Percentiles rank a stretch among this genome's conserved stretches.
Evolutionary conservation across 2,329 filamentous ascomycete species (phyloP).

Genomic region (Venturiaceae sp.): DNA sequence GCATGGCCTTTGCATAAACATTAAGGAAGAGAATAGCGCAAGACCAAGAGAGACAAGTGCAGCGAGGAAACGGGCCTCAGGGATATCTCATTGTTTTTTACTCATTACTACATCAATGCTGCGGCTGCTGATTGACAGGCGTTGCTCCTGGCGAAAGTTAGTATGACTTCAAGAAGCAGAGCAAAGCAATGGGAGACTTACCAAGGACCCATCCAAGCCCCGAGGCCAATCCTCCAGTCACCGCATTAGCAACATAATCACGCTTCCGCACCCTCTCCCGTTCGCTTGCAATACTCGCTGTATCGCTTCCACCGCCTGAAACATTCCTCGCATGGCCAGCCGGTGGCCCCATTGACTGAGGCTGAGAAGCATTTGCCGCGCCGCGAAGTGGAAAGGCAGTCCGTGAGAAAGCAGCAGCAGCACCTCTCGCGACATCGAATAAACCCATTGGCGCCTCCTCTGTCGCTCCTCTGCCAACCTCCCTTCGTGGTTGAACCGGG

Average conservation of each 20-base stretch:
- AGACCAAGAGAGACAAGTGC: too few species aligned
- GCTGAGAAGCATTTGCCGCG: constrained; percentile 12
- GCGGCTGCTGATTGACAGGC: neutral
- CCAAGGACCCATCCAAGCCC: constrained; percentile 58
- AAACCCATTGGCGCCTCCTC: constrained; percentile 43
- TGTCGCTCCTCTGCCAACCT: constrained; percentile 29
- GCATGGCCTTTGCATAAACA: too few species aligned
- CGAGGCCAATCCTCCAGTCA: constrained; percentile 51
- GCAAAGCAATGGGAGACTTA: constrained; percentile 15
- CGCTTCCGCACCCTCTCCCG: constrained; percentile 52
- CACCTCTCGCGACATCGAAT: constrained; percentile 41
- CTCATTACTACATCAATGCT: neutral
- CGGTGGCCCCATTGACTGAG: neutral
- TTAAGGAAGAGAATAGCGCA: too few species aligned
- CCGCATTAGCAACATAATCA: constrained; percentile 59
- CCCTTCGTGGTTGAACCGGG: constrained; percentile 26
- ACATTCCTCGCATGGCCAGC: constrained; percentile 21
- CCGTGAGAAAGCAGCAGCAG: constrained; percentile 36
- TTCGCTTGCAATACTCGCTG: constrained; percentile 14
- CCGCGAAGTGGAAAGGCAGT: constrained; percentile 34
- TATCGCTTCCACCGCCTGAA: constrained; percentile 15
- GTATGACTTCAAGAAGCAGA: neutral
- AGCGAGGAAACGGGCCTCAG: too few species aligned
- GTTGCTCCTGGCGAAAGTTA: neutral
- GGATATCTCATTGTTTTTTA: too few species aligned